Percentiles rank a stretch among this genome's conserved stretches.
These are phyloP conservation scores for Rhinocladiella mackenziei DNA, from an alignment of 2,329 filamentous ascomycete species.

Conservation along the genomic window DNA sequence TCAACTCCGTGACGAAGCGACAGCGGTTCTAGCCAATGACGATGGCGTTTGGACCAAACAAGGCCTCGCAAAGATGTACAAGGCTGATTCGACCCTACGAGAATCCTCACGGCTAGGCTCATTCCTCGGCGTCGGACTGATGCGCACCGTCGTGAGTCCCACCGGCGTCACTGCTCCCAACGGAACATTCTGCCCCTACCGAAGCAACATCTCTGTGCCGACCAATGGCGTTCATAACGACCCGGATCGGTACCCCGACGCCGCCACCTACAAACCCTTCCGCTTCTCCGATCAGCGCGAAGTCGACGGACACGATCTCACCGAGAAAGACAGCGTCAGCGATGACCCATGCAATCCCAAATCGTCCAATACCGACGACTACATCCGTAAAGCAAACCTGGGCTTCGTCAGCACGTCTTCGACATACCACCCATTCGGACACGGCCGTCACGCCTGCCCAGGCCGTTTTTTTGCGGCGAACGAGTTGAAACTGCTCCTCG, in stretches of 20 bases:
- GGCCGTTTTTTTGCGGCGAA: slow-evolving; percentile 34
- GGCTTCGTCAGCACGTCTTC: slow-evolving; percentile 54
- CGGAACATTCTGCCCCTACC: slow-evolving; percentile 46
- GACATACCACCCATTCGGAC: slow-evolving; percentile 53
- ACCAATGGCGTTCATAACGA: slow-evolving; percentile 49
- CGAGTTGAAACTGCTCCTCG: slow-evolving; percentile 32
- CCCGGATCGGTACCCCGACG: slow-evolving; percentile 41
- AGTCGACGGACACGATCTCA: slow-evolving; percentile 34
- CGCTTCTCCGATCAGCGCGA: slow-evolving; percentile 47
- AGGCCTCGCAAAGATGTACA: slow-evolving; percentile 37
- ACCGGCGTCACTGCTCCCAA: slow-evolving; percentile 34
- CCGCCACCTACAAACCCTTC: slow-evolving; percentile 48
- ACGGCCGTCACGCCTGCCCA: slow-evolving; percentile 49
- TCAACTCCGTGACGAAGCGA: slow-evolving; percentile 38
- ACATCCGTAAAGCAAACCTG: slow-evolving; percentile 37
- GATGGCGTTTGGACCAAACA: slow-evolving; percentile 37
- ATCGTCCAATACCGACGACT: slow-evolving; percentile 26
- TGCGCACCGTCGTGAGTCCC: slow-evolving; percentile 29
- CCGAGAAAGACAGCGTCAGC: slow-evolving; percentile 6
- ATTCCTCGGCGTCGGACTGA: slow-evolving; percentile 36
- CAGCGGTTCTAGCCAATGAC: slow-evolving; percentile 28
- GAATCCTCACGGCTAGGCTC: slow-evolving; percentile 43
- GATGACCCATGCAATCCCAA: too few relatives aligned
- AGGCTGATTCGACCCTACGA: slow-evolving; percentile 42
- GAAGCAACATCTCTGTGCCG: slow-evolving; percentile 44